These are phyloP conservation scores for Phytophthora agathidicida DNA, from an alignment of 352 stramenopile species.

Conservation along the genomic window DNA sequence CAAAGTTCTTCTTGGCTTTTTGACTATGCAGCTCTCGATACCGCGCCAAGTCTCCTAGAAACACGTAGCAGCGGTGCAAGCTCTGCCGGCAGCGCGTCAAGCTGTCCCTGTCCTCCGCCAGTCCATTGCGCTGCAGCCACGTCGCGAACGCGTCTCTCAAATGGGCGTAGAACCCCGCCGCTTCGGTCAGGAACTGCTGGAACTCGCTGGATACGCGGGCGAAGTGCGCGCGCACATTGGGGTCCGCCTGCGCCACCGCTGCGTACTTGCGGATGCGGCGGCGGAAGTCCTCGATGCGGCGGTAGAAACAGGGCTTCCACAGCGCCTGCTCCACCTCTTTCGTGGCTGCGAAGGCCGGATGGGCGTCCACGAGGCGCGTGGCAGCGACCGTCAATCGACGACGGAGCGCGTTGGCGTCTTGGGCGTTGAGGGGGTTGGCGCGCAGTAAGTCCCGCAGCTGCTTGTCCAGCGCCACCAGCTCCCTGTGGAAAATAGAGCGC, in stretches of 20 bases:
- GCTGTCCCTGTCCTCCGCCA: slow-evolving; percentile 7
- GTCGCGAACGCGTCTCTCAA: slow-evolving; percentile 54
- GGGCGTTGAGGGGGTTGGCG: slow-evolving; percentile 62
- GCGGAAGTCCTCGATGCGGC: slow-evolving; percentile 90
- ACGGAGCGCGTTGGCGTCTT: slow-evolving; percentile 67
- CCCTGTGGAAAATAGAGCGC: slow-evolving; percentile 32
- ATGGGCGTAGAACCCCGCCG: slow-evolving; percentile 79
- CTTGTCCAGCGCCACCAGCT: slow-evolving; percentile 76
- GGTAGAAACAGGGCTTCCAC: slow-evolving; percentile 93
- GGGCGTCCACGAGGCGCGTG: slow-evolving; percentile 43
- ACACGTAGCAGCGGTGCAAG: slow-evolving; percentile 84
- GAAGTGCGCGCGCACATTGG: slow-evolving; percentile 79
- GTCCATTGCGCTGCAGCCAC: slow-evolving; percentile 50
- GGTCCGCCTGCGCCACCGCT: slow-evolving; percentile 66
- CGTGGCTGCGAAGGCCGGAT: slow-evolving; percentile 57
- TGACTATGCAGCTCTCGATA: slow-evolving; percentile 87
- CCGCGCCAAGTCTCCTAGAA: slow-evolving; percentile 79
- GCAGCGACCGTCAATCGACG: slow-evolving; percentile 62
- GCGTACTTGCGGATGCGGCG: slow-evolving; percentile 88
- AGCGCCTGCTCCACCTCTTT: slow-evolving; percentile 85
- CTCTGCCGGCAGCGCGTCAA: slow-evolving; percentile 58
- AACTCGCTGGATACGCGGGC: slow-evolving; percentile 75
- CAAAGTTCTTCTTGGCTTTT: slow-evolving; percentile 88
- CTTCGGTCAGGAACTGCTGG: slow-evolving; percentile 66
- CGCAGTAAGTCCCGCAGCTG: slow-evolving; percentile 76